Conservation (phyloP, 306 rosid genomes). For the Vigna unguiculata region DNA sequence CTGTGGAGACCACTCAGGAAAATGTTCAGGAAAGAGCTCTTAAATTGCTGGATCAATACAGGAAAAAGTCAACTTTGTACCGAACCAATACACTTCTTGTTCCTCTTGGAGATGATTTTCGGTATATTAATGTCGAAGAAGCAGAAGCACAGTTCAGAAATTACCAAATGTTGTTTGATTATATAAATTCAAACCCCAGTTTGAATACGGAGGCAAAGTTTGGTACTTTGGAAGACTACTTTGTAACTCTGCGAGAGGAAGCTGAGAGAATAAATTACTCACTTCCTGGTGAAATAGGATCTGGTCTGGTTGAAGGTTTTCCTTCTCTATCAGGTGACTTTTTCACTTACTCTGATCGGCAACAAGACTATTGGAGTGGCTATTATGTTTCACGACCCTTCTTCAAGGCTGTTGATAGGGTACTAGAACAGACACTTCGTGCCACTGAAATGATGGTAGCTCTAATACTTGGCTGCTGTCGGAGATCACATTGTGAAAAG, state of each 20-base stretch:
- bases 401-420: constrained; percentile 98
- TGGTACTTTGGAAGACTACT: constrained; percentile 97
- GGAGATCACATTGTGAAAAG: constrained; percentile 85
- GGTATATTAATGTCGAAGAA: constrained; percentile 77
- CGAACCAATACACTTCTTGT: constrained; percentile 94
- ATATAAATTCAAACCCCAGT: constrained; percentile 85
- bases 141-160: constrained; percentile 96
- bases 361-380: constrained; percentile 99
- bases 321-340: constrained; percentile 97
- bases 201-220: constrained; percentile 83
- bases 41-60: constrained; percentile 86
- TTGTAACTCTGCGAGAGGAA: constrained; percentile 77
- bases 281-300: constrained; percentile 81
- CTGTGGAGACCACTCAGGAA: constrained; percentile 73
- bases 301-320: constrained; percentile 82
- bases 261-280: constrained; percentile 84
- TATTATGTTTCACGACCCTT: constrained; percentile 98
- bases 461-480: constrained; percentile 80
- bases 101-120: constrained; percentile 99
- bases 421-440: constrained; percentile 90
- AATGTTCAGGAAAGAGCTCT: constrained; percentile 89
- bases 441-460: constrained; percentile 90
- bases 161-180: constrained; percentile 85
- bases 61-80: constrained; percentile 88
- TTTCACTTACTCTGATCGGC: constrained; percentile 95